Conservation (phyloP, 2,329 filamentous ascomycete species). For the Ophiostoma populinum region DNA sequence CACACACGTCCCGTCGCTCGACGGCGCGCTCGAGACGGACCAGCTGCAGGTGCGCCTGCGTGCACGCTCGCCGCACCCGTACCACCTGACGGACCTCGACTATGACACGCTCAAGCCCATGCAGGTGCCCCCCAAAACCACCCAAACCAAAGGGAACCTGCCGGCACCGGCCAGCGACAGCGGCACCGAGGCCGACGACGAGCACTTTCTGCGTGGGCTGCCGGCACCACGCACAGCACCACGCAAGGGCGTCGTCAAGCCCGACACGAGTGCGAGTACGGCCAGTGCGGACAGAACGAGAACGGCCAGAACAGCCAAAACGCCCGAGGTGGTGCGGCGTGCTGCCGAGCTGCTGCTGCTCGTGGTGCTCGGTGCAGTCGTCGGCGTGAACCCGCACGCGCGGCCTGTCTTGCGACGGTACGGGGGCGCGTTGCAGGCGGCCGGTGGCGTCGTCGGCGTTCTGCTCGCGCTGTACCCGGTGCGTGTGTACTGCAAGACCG, state of each 20-base stretch:
- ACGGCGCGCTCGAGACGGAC: constrained; percentile 11
- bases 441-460: constrained; percentile 19
- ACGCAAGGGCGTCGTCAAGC: constrained; percentile 70
- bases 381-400: constrained; percentile 29
- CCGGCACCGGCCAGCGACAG: constrained; percentile 62
- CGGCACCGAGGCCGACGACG: constrained; percentile 89
- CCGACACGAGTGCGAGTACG: too few species aligned
- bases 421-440: constrained; percentile 27
- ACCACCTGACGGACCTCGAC: constrained; percentile 41
- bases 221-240: constrained; percentile 58
- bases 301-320: too few species aligned
- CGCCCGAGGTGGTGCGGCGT: constrained; percentile 34
- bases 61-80: constrained; percentile 50
- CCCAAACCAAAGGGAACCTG: constrained; percentile 26
- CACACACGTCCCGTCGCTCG: not conserved
- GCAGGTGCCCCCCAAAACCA: not conserved
- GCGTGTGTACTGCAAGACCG: constrained; percentile 21
- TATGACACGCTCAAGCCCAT: too few species aligned
- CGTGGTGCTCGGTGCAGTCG: constrained; percentile 28
- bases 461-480: constrained; percentile 41
- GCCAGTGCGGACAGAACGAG: too few species aligned
- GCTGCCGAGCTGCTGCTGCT: constrained; percentile 35
- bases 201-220: constrained; percentile 70
- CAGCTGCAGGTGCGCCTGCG: constrained; percentile 28
- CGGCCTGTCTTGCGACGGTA: constrained; percentile 27